These are phyloP conservation scores for Benincasa hispida DNA, from an alignment of 306 rosid species.

Conservation along the genomic window DNA sequence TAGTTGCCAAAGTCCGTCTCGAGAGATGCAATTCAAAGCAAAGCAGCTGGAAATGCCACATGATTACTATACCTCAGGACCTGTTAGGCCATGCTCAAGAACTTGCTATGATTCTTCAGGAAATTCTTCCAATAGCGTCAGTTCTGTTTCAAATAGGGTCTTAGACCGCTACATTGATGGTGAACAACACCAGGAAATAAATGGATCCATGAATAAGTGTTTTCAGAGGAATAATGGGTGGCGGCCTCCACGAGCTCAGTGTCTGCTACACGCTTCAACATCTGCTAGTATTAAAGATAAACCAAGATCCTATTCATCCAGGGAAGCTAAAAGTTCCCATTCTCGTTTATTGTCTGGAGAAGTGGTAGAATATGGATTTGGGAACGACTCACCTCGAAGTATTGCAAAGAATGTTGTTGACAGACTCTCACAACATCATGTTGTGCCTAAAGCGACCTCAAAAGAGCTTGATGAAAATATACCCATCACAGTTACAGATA, in stretches of 20 bases:
- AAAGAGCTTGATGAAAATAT: slow-evolving; percentile 35
- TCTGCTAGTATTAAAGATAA: slow-evolving; percentile 33
- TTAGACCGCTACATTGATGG: slow-evolving; percentile 87
- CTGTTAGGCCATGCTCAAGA: slow-evolving; percentile 41
- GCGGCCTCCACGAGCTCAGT: slow-evolving; percentile 73
- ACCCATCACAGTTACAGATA: slow-evolving; percentile 69
- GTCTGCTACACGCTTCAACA: slow-evolving; percentile 58
- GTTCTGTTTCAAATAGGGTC: slow-evolving; percentile 50
- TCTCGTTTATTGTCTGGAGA: slow-evolving; percentile 43
- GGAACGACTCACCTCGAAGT: slow-evolving; percentile 65
- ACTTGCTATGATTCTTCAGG: slow-evolving; percentile 52
- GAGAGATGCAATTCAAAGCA: slow-evolving; percentile 34
- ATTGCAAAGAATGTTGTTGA: slow-evolving; percentile 80
- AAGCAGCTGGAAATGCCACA: slow-evolving; percentile 27
- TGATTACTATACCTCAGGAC: slow-evolving; percentile 22
- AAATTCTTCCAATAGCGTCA: slow-evolving; percentile 61
- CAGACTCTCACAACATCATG: slow-evolving; percentile 63
- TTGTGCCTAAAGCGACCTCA: slow-evolving; percentile 25
- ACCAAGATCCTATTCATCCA: slow-evolving; percentile 54
- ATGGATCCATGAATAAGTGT: slow-evolving; percentile 23
- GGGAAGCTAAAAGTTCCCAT: slow-evolving; percentile 44
- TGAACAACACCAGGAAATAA: slow-evolving; percentile 60
- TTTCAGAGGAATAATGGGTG: slow-evolving; percentile 32
- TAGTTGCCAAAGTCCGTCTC: slow-evolving; percentile 37
- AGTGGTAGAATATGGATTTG: slow-evolving; percentile 55